Evolutionary conservation across 306 rosid genomes (phyloP).

Genomic region (Styphnolobium japonicum): DNA sequence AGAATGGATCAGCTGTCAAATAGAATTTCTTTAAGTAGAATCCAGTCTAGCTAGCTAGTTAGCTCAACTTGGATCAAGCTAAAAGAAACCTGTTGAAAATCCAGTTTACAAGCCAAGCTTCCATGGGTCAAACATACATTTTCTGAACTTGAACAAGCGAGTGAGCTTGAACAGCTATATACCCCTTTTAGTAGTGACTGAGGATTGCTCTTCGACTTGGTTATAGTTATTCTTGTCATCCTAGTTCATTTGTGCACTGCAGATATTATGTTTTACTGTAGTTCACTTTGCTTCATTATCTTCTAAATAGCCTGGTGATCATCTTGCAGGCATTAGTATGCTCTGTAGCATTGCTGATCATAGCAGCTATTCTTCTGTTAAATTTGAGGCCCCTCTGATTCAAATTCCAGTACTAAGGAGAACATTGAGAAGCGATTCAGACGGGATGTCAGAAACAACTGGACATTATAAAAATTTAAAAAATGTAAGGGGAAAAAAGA

Average conservation of each 20-base stretch:
- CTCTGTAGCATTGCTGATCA: conserved; percentile 48
- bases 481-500: neutral
- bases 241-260: neutral
- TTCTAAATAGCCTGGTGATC: conserved; percentile 12
- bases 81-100: neutral
- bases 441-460: neutral
- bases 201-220: neutral
- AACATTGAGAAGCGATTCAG: neutral
- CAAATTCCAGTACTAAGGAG: neutral
- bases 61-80: neutral
- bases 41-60: neutral
- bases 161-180: neutral
- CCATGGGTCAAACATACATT: neutral
- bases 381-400: conserved; percentile 26
- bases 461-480: conserved; percentile 2
- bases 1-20: neutral
- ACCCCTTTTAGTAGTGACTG: neutral
- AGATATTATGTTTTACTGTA: neutral
- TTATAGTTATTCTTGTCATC: neutral
- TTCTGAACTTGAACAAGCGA: neutral
- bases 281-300: neutral
- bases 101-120: neutral
- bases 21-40: neutral
- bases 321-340: conserved; percentile 70
- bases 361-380: conserved; percentile 43